Evolutionary conservation across 163 green algal species (phyloP), one percentile per base, ranked within the genome.

Genomic region (Trebouxiophyceae sp.): DNA sequence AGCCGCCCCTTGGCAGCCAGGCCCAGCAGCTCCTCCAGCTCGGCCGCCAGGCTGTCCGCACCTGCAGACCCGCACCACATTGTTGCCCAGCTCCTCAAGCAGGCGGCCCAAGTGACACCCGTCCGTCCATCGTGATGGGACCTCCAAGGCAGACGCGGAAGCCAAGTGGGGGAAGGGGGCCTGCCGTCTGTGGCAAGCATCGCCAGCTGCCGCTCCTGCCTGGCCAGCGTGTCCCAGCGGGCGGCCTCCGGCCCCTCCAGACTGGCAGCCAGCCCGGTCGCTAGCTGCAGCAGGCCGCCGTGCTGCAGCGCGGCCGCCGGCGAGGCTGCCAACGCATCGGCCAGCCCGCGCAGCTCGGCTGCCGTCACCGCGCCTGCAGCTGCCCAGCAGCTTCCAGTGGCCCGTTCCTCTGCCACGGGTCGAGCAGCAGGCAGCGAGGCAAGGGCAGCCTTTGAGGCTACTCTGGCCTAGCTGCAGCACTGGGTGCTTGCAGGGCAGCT

Each of bases 261-360:
- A 30, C 20, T 22, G 34, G 74, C 74, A 66, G 5, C 68, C 59
- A 0, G 33, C 12, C 62, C 39, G 16, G 12, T 50, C 12, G 39
- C 39, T 8, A 50, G 8, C 12, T 50, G 12, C 39, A 50, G 39
- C 39, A 50, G 39, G 16, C 39, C 39, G 12, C 39, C 16, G 12
- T 50, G 39, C 39, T 16, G 12, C 16, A 16, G 12, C 39, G 8
- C 39, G 12, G 16, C 12, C 12, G 39, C 39, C 39, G 16, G 12
- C 12, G 12, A 29, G 7, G 23, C 54, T 32, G 61, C 34, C 59
- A 86, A 62, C 33, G 56, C 44, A 34, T 71, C 59, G 29, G 69
- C 64, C 2, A 89, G 65, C 2, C 34, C 66, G 12, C 31, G 19
- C 47, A 89, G 69, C 67, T 89, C 83, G 1, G 54, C 65, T 0